A percentile compares a stretch with the other conserved stretches of the same genome.
Conservation (phyloP, 768 basidiomycete genomes). For the Epithele typhae region DNA sequence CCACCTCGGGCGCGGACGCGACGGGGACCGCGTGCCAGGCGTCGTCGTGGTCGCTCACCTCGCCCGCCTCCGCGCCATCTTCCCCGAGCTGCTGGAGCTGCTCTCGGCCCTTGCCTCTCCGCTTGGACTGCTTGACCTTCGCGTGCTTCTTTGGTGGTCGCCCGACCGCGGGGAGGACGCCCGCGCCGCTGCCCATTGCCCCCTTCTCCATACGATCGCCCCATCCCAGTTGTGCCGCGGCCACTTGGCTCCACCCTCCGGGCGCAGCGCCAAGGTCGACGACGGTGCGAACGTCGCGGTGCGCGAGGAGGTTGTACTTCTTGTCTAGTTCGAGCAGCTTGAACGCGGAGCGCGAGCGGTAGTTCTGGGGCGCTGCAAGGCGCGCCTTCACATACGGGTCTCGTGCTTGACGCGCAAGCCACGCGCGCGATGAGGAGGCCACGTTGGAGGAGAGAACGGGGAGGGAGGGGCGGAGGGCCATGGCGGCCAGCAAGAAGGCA, state of each 20-base stretch:
- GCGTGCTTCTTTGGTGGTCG: neutral
- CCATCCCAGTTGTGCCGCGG: conserved; percentile 59
- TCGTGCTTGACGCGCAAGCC: conserved; percentile 65
- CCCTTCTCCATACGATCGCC: conserved; percentile 5
- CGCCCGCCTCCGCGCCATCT: neutral
- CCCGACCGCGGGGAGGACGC: neutral
- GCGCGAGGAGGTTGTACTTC: conserved; percentile 48
- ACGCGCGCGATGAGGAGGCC: conserved; percentile 44
- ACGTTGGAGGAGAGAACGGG: conserved; percentile 25
- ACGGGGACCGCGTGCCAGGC: neutral
- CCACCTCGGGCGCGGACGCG: neutral
- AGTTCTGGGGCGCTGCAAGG: conserved; percentile 38
- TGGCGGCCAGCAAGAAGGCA: too few species aligned
- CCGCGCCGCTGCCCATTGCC: neutral
- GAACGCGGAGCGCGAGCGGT: conserved; percentile 86
- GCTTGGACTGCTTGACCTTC: neutral
- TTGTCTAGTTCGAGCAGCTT: conserved; percentile 82
- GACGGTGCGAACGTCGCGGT: conserved; percentile 53
- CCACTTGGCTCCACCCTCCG: conserved; percentile 93
- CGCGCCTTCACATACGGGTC: conserved; percentile 72
- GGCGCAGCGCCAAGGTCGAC: conserved; percentile 92
- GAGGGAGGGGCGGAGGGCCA: conserved; percentile 29
- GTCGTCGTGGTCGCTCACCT: neutral
- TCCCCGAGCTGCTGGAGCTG: neutral
- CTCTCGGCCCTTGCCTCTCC: neutral